Conservation (phyloP, 2,329 filamentous ascomycete species). For the Colletotrichum cuscutae region DNA sequence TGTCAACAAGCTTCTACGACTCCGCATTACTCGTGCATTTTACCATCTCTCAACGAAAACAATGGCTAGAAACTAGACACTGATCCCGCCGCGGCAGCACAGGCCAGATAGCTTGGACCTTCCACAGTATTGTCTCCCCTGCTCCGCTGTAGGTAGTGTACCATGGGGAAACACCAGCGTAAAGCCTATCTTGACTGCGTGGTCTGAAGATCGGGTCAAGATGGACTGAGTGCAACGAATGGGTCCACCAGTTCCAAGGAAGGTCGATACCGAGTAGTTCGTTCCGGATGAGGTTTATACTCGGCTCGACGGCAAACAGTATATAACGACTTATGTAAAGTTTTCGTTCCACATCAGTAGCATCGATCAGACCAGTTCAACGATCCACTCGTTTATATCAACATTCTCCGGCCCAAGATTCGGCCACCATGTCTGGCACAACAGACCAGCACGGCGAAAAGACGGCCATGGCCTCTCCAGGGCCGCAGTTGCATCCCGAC, state of each 20-base stretch:
- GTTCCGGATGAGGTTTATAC: not conserved
- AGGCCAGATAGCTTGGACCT: conserved; percentile 33
- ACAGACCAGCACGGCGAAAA: conserved; percentile 6
- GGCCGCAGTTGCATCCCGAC: not conserved
- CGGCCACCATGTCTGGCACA: conserved; percentile 5
- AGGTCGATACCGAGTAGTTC: not conserved
- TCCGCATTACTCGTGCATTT: conserved; percentile 16
- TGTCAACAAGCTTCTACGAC: conserved; percentile 6
- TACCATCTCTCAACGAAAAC: not conserved
- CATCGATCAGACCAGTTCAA: not conserved
- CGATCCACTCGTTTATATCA: not conserved
- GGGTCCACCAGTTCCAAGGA: not conserved
- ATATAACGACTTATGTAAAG: not conserved
- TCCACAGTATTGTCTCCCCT: not conserved
- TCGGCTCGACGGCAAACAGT: not conserved
- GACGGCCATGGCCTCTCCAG: not conserved
- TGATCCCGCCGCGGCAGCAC: not conserved
- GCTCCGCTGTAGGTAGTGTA: not conserved
- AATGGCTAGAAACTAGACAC: too few species aligned
- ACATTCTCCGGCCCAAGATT: not conserved
- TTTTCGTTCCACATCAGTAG: not conserved
- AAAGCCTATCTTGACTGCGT: conserved; percentile 23
- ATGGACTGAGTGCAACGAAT: not conserved
- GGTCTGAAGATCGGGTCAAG: not conserved
- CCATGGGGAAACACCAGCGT: conserved; percentile 12